A percentile compares a stretch with the other conserved stretches of the same genome.
Conservation (phyloP, 2,329 filamentous ascomycete species). For the Ophiostoma perfectum region DNA sequence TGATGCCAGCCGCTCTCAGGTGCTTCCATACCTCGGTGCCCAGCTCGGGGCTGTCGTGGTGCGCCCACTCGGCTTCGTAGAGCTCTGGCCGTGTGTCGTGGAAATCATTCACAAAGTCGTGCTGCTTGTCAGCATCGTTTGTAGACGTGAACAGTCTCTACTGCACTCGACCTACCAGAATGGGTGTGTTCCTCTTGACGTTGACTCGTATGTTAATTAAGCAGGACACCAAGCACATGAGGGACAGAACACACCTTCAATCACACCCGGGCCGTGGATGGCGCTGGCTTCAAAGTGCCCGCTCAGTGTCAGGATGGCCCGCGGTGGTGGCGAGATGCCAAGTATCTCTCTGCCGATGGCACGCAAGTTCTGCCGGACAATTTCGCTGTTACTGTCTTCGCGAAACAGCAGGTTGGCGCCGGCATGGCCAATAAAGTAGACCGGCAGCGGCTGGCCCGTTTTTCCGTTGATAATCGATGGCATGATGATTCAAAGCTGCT, state of each 20-base stretch:
- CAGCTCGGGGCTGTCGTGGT: conserved; percentile 17
- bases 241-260: neutral
- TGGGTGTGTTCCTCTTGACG: conserved; percentile 1
- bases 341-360: neutral
- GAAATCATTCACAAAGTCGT: conserved; percentile 23
- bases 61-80: conserved; percentile 19
- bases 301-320: neutral
- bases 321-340: neutral
- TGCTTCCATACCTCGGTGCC: conserved; percentile 20
- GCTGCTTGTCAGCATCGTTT: neutral
- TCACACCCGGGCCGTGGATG: neutral
- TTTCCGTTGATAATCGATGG: neutral
- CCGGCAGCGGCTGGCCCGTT: neutral
- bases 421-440: neutral
- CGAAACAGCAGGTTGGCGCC: neutral
- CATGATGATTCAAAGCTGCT: neutral
- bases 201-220: neutral
- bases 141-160: too few relatives aligned
- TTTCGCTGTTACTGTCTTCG: neutral
- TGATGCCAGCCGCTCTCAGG: neutral
- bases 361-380: neutral
- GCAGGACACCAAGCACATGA: neutral
- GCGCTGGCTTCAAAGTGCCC: conserved; percentile 1
- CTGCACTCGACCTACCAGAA: neutral
- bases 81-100: conserved; percentile 17